Conservation (phyloP, 2,329 filamentous ascomycete species). For the Basipetospora sp. region DNA sequence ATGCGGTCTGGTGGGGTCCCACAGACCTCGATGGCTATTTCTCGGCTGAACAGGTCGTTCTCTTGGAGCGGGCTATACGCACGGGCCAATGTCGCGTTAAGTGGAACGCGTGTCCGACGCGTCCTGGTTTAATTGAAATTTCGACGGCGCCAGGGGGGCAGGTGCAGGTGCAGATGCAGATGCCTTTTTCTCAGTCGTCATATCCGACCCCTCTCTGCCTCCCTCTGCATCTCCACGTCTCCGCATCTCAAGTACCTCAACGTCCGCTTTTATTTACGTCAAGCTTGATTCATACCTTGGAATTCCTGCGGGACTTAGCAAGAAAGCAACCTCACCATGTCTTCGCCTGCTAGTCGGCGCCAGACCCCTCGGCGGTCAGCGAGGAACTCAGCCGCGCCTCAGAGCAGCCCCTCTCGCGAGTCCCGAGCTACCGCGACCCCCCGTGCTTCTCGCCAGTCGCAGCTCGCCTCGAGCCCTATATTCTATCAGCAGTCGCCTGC, state of each 20-base stretch:
- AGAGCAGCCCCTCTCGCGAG: constrained; percentile 26
- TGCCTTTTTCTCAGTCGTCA: constrained; percentile 2
- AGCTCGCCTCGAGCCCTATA: constrained; percentile 63
- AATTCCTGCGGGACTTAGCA: neutral
- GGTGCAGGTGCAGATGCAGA: neutral
- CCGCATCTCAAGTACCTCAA: neutral
- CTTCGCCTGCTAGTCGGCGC: constrained; percentile 31
- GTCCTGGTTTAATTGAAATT: too few species aligned
- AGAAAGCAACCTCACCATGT: constrained; percentile 17
- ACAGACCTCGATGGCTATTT: too few species aligned
- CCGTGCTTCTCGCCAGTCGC: constrained; percentile 23
- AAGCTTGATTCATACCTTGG: neutral
- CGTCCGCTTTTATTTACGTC: neutral
- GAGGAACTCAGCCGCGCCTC: constrained; percentile 20
- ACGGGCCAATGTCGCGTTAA: constrained; percentile 10
- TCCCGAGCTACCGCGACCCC: constrained; percentile 23
- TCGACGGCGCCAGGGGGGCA: too few species aligned
- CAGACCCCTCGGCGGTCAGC: constrained; percentile 25
- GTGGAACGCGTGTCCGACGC: constrained; percentile 11
- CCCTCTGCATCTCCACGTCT: neutral
- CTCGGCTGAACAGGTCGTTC: too few species aligned
- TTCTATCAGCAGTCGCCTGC: constrained; percentile 48
- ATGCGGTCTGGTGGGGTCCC: constrained; percentile 5
- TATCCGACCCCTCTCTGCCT: neutral
- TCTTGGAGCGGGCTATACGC: constrained; percentile 1